Evolutionary conservation across 2,329 filamentous ascomycete genomes (phyloP).

Genomic region (Elsinoe batatas): DNA sequence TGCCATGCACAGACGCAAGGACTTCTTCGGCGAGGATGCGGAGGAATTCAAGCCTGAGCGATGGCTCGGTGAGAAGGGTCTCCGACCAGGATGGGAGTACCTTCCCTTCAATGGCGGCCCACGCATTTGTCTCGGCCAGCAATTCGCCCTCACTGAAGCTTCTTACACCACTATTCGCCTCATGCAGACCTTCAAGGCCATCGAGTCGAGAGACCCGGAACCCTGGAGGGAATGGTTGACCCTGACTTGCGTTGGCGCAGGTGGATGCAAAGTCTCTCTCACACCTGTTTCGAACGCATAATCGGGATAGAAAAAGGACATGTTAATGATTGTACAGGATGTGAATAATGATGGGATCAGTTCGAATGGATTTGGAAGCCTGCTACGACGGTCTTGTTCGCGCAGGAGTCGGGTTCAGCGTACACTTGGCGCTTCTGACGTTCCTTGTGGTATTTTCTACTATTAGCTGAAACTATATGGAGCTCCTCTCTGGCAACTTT

Average conservation of each 20-base stretch:
- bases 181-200: conserved; percentile 57
- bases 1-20: conserved; percentile 59
- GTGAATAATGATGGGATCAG: conserved; percentile 1
- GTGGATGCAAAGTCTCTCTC: conserved; percentile 6
- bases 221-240: conserved; percentile 20
- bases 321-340: conserved; percentile 4
- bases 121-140: conserved; percentile 39
- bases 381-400: background rate
- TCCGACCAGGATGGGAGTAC: conserved; percentile 29
- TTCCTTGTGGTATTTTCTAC: background rate
- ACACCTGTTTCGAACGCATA: background rate
- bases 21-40: conserved; percentile 39
- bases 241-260: conserved; percentile 6
- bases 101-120: conserved; percentile 31
- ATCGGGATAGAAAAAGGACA: background rate
- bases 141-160: conserved; percentile 73
- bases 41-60: conserved; percentile 31
- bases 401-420: background rate
- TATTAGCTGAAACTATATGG: background rate
- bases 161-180: conserved; percentile 61
- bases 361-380: background rate
- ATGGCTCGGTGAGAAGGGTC: conserved; percentile 27
- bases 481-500: too few relatives aligned
- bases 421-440: background rate
- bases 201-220: conserved; percentile 24